Percentiles rank a stretch among this genome's conserved stretches.
phyloP scores from a whole-genome alignment of 2,329 filamentous ascomycete genomes.

The Aphanocladium album region DNA sequence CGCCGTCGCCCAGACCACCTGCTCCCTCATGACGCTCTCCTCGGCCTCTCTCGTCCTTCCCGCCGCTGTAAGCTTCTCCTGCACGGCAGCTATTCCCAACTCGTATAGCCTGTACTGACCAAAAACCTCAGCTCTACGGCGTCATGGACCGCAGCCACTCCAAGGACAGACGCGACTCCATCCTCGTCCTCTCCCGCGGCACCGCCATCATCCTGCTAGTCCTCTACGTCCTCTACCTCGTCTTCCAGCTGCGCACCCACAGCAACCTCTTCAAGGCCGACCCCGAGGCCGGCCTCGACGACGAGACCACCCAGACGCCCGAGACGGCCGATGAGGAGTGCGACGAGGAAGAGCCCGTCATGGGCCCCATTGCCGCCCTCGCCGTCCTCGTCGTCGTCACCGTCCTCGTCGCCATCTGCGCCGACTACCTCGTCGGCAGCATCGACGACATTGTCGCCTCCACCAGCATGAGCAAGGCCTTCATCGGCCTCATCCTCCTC shows the following conservation, averaged over 20 bases:
- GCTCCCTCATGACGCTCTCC: conserved; percentile 69
- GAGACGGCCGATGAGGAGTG: conserved; percentile 31
- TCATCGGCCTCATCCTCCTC: conserved; percentile 74
- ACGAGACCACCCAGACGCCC: conserved; percentile 36
- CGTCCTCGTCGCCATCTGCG: conserved; percentile 65
- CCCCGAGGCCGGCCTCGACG: conserved; percentile 36
- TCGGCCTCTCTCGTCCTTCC: conserved; percentile 76
- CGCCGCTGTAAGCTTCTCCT: conserved; percentile 54
- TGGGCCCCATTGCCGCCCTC: conserved; percentile 59
- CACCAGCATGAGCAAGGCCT: conserved; percentile 70
- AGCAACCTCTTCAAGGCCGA: conserved; percentile 64
- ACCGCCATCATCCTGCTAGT: conserved; percentile 70
- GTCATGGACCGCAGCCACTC: conserved; percentile 48
- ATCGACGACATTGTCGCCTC: conserved; percentile 67
- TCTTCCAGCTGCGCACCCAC: conserved; percentile 74
- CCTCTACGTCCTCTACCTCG: conserved; percentile 71
- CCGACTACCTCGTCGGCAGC: conserved; percentile 71
- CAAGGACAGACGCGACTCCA: conserved; percentile 46
- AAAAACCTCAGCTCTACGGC: conserved; percentile 52
- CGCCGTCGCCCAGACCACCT: conserved; percentile 72
- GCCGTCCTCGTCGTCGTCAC: conserved; percentile 67
- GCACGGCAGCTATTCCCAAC: background rate
- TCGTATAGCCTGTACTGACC: background rate
- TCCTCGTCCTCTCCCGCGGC: conserved; percentile 67
- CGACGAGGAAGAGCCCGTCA: conserved; percentile 42